Percentiles rank a stretch among this genome's conserved stretches.
Conservation (phyloP, 176 grass and related monocot genomes). For the Oryza brachyantha region DNA sequence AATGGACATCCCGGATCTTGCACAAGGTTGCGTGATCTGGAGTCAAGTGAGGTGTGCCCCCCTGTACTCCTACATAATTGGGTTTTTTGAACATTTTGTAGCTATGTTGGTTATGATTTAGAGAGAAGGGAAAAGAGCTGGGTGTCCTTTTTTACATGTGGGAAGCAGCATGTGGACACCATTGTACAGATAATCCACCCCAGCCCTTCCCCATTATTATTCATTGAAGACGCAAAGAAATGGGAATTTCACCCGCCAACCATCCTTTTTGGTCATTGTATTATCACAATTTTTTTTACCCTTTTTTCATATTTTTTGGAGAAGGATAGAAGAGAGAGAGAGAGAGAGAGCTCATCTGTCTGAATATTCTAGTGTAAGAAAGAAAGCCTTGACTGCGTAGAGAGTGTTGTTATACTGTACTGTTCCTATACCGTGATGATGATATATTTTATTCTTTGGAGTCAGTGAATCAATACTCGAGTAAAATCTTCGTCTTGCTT, state of each 20-base stretch:
- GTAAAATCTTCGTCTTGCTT: not conserved
- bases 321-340: not conserved
- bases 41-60: not conserved
- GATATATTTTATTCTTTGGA: not conserved
- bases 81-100: slow-evolving; percentile 33
- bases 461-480: not conserved
- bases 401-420: not conserved
- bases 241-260: not conserved
- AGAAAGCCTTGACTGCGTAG: not conserved
- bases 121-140: slow-evolving; percentile 8
- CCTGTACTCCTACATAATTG: slow-evolving; percentile 18
- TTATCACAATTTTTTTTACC: not conserved
- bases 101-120: slow-evolving; percentile 37
- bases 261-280: slow-evolving; percentile 19
- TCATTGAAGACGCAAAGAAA: slow-evolving; percentile 17
- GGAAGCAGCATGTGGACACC: slow-evolving; percentile 38
- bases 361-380: not conserved
- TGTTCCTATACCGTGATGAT: not conserved
- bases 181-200: slow-evolving; percentile 47
- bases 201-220: not conserved
- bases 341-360: not conserved
- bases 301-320: not conserved
- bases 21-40: not conserved
- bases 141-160: slow-evolving; percentile 40
- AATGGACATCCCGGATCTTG: not conserved